A percentile compares a stretch with the other conserved stretches of the same genome.
phyloP scores from a whole-genome alignment of 257 asterid species.

The Osmanthus fragrans region DNA sequence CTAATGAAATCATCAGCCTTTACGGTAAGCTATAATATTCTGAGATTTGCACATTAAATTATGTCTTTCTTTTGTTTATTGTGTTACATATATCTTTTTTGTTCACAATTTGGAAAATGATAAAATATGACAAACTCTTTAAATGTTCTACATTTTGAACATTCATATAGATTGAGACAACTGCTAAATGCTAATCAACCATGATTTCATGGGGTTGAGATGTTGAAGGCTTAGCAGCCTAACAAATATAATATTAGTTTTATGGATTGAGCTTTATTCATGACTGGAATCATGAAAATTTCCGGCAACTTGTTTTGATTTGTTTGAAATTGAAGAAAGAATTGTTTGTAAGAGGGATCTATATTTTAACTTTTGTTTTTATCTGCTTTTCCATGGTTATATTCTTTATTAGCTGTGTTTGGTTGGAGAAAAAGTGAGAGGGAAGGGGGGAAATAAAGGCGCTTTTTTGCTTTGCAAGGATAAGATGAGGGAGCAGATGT shows the following conservation, averaged over 20 bases:
- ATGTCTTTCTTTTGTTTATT: neutral
- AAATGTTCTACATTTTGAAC: neutral
- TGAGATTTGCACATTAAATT: neutral
- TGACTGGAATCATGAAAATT: neutral
- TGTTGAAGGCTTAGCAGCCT: constrained; percentile 2
- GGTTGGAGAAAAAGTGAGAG: no score
- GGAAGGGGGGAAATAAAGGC: no score
- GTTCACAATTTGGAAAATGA: neutral
- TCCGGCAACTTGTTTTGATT: neutral
- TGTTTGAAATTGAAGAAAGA: neutral
- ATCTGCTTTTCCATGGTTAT: no score
- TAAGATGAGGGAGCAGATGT: no score
- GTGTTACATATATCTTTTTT: neutral
- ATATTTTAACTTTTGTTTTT: no score
- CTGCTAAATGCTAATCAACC: neutral
- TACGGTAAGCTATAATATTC: constrained; percentile 55
- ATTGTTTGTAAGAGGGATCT: no score
- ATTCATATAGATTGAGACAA: neutral
- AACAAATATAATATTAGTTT: neutral
- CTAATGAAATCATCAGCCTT: constrained; percentile 81
- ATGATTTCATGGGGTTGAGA: constrained; percentile 9
- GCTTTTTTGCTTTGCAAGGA: no score
- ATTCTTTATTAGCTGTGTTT: no score
- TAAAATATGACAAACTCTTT: neutral
- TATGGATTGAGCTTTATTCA: neutral